Percentiles rank a stretch among this genome's conserved stretches.
Evolutionary conservation across 1,284 basidiomycete genomes (phyloP).

Genomic region (Malassezia restricta): DNA sequence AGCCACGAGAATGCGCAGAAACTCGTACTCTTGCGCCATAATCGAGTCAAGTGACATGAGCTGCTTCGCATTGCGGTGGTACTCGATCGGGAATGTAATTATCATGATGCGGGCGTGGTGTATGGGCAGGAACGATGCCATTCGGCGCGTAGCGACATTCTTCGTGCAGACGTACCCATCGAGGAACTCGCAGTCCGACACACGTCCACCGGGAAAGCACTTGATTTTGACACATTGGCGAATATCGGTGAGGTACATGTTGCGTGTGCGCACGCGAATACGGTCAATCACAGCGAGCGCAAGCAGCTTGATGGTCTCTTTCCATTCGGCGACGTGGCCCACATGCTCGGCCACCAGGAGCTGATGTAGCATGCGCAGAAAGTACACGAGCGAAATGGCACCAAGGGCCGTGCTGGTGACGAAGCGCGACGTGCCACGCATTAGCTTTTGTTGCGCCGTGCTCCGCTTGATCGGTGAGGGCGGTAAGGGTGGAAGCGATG

Average conservation of each 20-base stretch:
- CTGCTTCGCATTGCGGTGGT: conserved; percentile 74
- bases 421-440: conserved; percentile 16
- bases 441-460: conserved; percentile 12
- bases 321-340: conserved; percentile 27
- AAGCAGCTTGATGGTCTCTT: conserved; percentile 31
- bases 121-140: conserved; percentile 51
- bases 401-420: conserved; percentile 16
- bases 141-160: conserved; percentile 83
- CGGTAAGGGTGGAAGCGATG: not conserved
- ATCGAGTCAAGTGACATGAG: conserved; percentile 88
- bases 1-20: conserved; percentile 73
- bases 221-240: conserved; percentile 95
- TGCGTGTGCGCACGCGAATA: conserved; percentile 46
- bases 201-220: conserved; percentile 86
- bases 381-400: conserved; percentile 19
- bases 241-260: conserved; percentile 76
- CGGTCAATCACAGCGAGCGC: conserved; percentile 31
- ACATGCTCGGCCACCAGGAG: conserved; percentile 25
- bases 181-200: conserved; percentile 87
- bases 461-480: conserved; percentile 3
- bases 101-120: conserved; percentile 83
- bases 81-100: conserved; percentile 88
- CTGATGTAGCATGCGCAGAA: conserved; percentile 36
- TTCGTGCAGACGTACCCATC: conserved; percentile 95
- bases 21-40: conserved; percentile 85